These are phyloP conservation scores for Pichia sp. DNA, from an alignment of 1,139 yeast species.

Conservation along the genomic window DNA sequence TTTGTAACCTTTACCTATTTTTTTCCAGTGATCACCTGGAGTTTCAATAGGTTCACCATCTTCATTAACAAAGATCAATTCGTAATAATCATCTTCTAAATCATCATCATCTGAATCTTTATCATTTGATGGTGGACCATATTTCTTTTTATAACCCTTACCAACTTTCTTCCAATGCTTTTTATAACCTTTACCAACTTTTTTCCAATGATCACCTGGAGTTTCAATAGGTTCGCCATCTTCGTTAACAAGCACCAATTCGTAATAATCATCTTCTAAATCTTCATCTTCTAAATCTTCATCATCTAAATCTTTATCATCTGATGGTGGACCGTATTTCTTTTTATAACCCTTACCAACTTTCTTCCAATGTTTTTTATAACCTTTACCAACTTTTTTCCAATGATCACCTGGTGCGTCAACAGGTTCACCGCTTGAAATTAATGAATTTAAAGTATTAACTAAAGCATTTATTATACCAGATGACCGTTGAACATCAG, in stretches of 20 bases:
- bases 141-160: constrained; percentile 24
- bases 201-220: constrained; percentile 18
- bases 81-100: too few species aligned
- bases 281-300: background rate
- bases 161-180: constrained; percentile 21
- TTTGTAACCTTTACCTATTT: constrained; percentile 16
- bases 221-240: constrained; percentile 7
- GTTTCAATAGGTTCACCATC: constrained; percentile 9
- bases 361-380: constrained; percentile 19
- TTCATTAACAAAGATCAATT: background rate
- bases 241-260: background rate
- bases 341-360: constrained; percentile 23
- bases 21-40: constrained; percentile 18
- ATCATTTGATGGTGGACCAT: constrained; percentile 14
- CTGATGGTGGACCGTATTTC: constrained; percentile 20
- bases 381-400: constrained; percentile 19
- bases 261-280: too few species aligned
- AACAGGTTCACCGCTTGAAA: constrained; percentile 1
- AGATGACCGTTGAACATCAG: background rate
- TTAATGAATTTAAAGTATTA: constrained; percentile 1
- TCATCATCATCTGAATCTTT: background rate
- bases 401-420: constrained; percentile 15
- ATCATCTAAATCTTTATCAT: background rate
- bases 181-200: constrained; percentile 16
- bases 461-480: constrained; percentile 8